phyloP scores from a whole-genome alignment of 768 basidiomycete genomes.

The Tylopilus sp. region DNA sequence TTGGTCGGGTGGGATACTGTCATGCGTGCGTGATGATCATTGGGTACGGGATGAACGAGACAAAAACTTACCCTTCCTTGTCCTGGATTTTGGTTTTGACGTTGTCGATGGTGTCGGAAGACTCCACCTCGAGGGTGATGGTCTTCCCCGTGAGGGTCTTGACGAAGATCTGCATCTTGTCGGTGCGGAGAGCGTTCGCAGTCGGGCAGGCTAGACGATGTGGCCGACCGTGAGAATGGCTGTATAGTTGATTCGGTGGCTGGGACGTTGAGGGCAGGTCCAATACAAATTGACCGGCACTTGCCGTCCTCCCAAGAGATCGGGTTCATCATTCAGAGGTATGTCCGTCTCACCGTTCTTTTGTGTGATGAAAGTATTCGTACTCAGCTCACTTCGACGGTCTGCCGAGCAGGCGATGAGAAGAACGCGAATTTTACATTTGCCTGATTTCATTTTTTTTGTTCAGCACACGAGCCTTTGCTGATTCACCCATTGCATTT shows the following conservation, averaged over 20 bases:
- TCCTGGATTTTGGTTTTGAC: slow-evolving; percentile 44
- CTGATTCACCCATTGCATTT: slow-evolving; percentile 5
- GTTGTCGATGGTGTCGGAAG: slow-evolving; percentile 28
- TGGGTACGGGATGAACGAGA: not conserved
- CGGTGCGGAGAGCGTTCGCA: slow-evolving; percentile 4
- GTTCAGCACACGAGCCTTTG: not conserved
- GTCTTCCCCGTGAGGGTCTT: slow-evolving; percentile 72
- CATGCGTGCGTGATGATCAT: slow-evolving; percentile 31
- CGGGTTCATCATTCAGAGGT: no score
- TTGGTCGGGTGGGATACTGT: slow-evolving; percentile 27
- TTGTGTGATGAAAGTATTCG: slow-evolving; percentile 29
- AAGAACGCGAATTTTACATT: slow-evolving; percentile 45
- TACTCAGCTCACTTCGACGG: slow-evolving; percentile 72
- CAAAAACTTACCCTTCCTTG: slow-evolving; percentile 58
- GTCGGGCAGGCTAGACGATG: no score
- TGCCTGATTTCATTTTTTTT: slow-evolving; percentile 33
- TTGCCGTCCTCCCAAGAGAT: no score
- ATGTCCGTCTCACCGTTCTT: not conserved
- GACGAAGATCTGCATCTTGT: slow-evolving; percentile 70
- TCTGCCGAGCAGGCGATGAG: slow-evolving; percentile 46
- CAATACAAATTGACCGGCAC: not conserved
- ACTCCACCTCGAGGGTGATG: slow-evolving; percentile 30
- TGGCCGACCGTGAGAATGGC: slow-evolving; percentile 24
- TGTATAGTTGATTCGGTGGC: slow-evolving; percentile 33
- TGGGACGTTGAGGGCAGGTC: slow-evolving; percentile 25